phyloP scores from a whole-genome alignment of 805 yeast species.

The Saccharomycopsis selenospora region DNA sequence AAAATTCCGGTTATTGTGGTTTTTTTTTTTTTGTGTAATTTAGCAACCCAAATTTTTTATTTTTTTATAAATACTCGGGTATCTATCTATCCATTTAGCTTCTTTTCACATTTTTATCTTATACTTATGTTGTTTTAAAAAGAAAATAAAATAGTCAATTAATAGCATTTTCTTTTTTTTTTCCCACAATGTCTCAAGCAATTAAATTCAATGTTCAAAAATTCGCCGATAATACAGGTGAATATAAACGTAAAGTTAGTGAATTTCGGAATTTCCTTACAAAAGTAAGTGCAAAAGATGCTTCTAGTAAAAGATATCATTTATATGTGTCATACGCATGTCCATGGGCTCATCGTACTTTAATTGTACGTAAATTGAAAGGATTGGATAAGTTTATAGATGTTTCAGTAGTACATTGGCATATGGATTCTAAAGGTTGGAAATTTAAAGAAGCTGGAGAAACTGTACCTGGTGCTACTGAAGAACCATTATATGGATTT shows the following conservation, averaged over 20 bases:
- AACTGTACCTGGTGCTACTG: constrained; percentile 35
- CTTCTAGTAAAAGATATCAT: constrained; percentile 79
- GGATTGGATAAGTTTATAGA: constrained; percentile 49
- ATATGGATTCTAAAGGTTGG: constrained; percentile 87
- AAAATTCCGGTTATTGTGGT: no score
- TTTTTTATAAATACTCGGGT: no score
- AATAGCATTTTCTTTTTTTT: no score
- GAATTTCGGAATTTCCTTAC: constrained; percentile 56
- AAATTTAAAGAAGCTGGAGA: constrained; percentile 54
- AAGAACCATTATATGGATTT: constrained; percentile 55
- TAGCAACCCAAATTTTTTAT: no score
- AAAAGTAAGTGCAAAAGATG: constrained; percentile 55
- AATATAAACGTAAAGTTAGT: constrained; percentile 44
- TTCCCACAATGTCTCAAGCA: constrained; percentile 1
- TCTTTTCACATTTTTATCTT: no score
- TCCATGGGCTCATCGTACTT: constrained; percentile 91
- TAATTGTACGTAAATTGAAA: constrained; percentile 66
- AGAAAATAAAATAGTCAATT: no score
- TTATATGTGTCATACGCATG: constrained; percentile 83
- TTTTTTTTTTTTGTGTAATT: no score
- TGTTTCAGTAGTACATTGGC: constrained; percentile 84
- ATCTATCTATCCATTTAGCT: no score
- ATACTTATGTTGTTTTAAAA: no score
- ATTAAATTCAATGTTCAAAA: constrained; percentile 37
- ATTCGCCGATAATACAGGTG: constrained; percentile 47